Conservation (phyloP, 2,329 filamentous ascomycete genomes). For the Cercospora zeae-maydis region DNA sequence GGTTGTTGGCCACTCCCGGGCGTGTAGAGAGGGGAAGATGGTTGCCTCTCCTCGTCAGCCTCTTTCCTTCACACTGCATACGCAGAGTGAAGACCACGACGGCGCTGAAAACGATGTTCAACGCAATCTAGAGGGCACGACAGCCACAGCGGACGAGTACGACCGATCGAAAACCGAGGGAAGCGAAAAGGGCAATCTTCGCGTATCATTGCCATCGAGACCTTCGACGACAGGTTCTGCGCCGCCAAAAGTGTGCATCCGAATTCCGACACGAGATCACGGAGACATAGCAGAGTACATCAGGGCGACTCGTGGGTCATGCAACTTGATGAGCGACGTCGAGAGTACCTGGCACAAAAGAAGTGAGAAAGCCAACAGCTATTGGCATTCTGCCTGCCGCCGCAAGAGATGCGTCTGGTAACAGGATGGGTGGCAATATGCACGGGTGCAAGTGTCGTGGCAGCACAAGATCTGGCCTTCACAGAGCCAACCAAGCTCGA, state of each 20-base stretch:
- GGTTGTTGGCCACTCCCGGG: not conserved
- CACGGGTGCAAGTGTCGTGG: not conserved
- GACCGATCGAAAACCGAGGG: not conserved
- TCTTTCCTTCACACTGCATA: not conserved
- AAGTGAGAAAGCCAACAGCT: not conserved
- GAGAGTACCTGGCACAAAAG: not conserved
- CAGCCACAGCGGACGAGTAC: not conserved
- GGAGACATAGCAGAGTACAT: not conserved
- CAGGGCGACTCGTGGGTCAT: not conserved
- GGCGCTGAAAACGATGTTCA: not conserved
- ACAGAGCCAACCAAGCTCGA: conserved; percentile 1
- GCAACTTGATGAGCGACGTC: not conserved
- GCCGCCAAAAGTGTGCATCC: not conserved
- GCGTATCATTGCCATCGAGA: not conserved
- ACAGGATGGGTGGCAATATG: not conserved
- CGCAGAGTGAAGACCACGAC: not conserved
- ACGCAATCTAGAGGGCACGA: not conserved
- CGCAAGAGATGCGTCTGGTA: not conserved
- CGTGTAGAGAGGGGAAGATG: not conserved
- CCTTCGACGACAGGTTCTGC: not conserved
- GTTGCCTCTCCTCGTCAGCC: not conserved
- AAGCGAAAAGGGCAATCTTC: not conserved
- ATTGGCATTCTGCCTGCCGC: not conserved
- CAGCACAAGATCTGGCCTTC: not conserved
- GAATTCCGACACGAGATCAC: not conserved